Evolutionary conservation across 1,139 yeast species (phyloP), one percentile per base, ranked within the genome.

Genomic region (Sugiyamaella grinbergsii): DNA sequence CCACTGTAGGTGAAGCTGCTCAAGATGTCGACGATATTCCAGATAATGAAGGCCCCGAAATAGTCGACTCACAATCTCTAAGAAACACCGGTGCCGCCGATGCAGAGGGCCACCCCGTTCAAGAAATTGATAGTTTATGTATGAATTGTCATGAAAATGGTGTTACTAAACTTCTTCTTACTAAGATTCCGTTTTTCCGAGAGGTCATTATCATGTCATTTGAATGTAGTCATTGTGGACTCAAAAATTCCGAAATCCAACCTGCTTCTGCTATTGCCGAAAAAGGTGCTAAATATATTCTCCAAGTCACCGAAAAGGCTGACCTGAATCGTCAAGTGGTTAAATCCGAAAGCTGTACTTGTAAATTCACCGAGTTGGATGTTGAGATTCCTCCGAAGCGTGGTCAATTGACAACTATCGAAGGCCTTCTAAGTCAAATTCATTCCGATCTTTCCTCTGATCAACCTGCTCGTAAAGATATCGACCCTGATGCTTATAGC

Each of bases 121-220:
- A 90, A 69, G 98, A 93, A 68, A 81, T 94, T 57, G 94, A 91
- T 66, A 89, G 97, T 16, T 73, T 91, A 49, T 94, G 99, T 74
- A 91, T 94, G 96, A 88, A 89, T 73, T 94, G 99, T 70, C 89
- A 84, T 59, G 73, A 91, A 61, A 78, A 82, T 53, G 99, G 99
- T 54, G 75, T 76, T 46, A 93, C 98, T 13, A 75, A 95, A 61
- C 68, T 94, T 68, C 75, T 94, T 49, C 75, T 94, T 63, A 93
- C 99, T 13, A 77, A 82, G 54, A 94, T 94, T 61, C 99, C 99
- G 10, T 90, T 75, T 63, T 94, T 94, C 73, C 77, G 93, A 60
- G 98, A 94, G 69, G 82, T 94, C 54, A 88, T 94, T 52, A 70
- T 94, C 56, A 93, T 93, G 96, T 91, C 98, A 1, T 94, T 94